These are phyloP conservation scores for Athelia psychrophila DNA, from an alignment of 1,284 basidiomycete genomes.

Conservation along the genomic window DNA sequence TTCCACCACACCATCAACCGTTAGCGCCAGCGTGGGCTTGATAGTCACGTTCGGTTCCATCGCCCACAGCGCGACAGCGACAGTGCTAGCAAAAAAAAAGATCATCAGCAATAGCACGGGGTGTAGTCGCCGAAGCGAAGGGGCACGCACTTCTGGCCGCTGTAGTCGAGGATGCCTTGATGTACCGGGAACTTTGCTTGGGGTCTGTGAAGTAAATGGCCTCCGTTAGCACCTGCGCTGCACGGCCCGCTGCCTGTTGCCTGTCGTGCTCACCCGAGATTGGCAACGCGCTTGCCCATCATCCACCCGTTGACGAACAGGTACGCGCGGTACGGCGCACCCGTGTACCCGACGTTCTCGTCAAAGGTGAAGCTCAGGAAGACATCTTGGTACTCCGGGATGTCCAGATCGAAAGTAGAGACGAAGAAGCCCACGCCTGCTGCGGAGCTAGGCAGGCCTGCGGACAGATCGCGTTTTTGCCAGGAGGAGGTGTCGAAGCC, in stretches of 20 bases:
- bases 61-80: slow-evolving; percentile 70
- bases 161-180: slow-evolving; percentile 70
- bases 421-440: slow-evolving; percentile 81
- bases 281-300: slow-evolving; percentile 74
- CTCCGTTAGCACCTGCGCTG: not conserved
- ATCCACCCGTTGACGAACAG: slow-evolving; percentile 86
- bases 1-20: slow-evolving; percentile 55
- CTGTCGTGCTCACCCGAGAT: slow-evolving; percentile 65
- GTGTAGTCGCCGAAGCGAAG: not conserved
- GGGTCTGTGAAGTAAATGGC: slow-evolving; percentile 41
- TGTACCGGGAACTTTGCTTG: slow-evolving; percentile 78
- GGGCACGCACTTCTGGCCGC: slow-evolving; percentile 60
- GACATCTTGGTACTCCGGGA: slow-evolving; percentile 59
- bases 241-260: no score
- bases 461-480: slow-evolving; percentile 47
- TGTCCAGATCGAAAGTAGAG: slow-evolving; percentile 61
- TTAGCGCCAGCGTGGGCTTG: slow-evolving; percentile 51
- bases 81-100: slow-evolving; percentile 44
- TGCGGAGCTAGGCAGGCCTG: slow-evolving; percentile 50
- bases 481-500: slow-evolving; percentile 65
- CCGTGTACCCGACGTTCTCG: slow-evolving; percentile 24
- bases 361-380: slow-evolving; percentile 70
- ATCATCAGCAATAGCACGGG: slow-evolving; percentile 2
- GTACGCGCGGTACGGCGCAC: slow-evolving; percentile 66
- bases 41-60: slow-evolving; percentile 48